Base-by-base conservation (phyloP, 768 basidiomycete species). In the Lentinus tigrinus region DNA sequence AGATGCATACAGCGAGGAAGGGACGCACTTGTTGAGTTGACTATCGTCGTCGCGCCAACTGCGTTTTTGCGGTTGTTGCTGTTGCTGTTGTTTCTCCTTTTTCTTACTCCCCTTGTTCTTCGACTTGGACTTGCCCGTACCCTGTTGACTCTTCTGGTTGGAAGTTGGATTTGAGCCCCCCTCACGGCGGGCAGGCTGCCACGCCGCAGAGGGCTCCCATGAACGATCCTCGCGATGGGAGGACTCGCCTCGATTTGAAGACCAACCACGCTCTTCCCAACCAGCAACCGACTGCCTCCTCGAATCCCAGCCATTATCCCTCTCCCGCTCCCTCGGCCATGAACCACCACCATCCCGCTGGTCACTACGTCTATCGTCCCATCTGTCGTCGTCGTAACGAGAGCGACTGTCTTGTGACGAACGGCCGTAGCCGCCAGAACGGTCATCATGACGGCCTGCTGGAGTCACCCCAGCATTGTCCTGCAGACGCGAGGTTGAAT, bases 11-110 rank as follows among this genome's bases (percentile, higher is more conserved):
- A 28, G 53, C 54, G 48, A 56, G 57, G 36, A 51, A 21, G 47
- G 9, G 13, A 72, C 85, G 47, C 72, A 93, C 91, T 91, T 92
- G 72, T 91, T 92, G 51, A 85, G 70, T 65, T 79, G 81, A n/a
- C 81, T 78, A 54, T 91, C 88, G 43, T 90, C 86, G 24, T 72
- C 73, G 52, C 77, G 74, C 62, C 79, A 79, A 62, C 75, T 76
- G 24, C 75, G 76, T 55, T 74, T 73, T 54, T 70, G 74, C 44
- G 76, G 44, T 64, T 66, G 51, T 67, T 69, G 58, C 31, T 31
- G 31, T 11, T 70, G 72, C 36, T 77, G 70, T 40, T 66, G 64
- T 50, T 68, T 71, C 54, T 68, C 69, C 27, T 69, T 65, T 38
- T 70, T 71, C 60, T 76, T 77, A 54, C 73, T 74, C 19, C 70